Evolutionary conservation across 768 basidiomycete genomes (phyloP).

Genomic region (Mycena rosella): DNA sequence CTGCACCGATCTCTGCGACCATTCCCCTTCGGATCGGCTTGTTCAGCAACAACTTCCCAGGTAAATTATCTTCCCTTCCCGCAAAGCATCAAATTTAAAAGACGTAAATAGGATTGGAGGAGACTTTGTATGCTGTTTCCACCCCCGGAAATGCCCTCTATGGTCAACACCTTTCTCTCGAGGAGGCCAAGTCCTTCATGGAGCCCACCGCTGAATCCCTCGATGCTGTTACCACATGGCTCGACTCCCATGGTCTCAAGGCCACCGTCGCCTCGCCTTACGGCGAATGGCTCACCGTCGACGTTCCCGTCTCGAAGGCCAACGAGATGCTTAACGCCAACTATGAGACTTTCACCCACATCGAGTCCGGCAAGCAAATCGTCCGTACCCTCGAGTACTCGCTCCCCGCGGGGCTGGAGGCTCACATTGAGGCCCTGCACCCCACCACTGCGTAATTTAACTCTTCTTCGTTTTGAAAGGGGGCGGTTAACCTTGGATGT

Average conservation of each 20-base stretch:
- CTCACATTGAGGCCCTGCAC: constrained; percentile 62
- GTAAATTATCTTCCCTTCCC: background rate
- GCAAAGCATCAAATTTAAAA: background rate
- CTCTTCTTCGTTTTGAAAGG: constrained; percentile 41
- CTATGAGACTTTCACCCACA: constrained; percentile 59
- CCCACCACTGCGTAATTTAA: constrained; percentile 54
- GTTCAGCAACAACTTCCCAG: constrained; percentile 48
- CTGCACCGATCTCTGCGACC: constrained; percentile 33
- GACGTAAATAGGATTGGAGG: constrained; percentile 42
- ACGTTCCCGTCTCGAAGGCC: constrained; percentile 57
- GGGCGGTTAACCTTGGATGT: background rate
- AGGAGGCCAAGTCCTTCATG: constrained; percentile 56
- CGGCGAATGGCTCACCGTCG: constrained; percentile 61
- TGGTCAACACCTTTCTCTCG: constrained; percentile 55
- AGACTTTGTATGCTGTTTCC: constrained; percentile 51
- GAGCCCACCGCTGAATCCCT: constrained; percentile 56
- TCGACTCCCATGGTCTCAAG: constrained; percentile 57
- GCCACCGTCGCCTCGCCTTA: constrained; percentile 56
- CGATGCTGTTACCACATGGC: constrained; percentile 50
- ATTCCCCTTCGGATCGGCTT: constrained; percentile 47
- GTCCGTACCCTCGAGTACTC: constrained; percentile 63
- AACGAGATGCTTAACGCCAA: constrained; percentile 66
- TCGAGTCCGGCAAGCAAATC: constrained; percentile 51
- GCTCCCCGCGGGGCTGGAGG: constrained; percentile 58
- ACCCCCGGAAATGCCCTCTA: constrained; percentile 49